Evolutionary conservation across 345 rosid genomes (phyloP).

Genomic region (Leavenworthia alabamica): DNA sequence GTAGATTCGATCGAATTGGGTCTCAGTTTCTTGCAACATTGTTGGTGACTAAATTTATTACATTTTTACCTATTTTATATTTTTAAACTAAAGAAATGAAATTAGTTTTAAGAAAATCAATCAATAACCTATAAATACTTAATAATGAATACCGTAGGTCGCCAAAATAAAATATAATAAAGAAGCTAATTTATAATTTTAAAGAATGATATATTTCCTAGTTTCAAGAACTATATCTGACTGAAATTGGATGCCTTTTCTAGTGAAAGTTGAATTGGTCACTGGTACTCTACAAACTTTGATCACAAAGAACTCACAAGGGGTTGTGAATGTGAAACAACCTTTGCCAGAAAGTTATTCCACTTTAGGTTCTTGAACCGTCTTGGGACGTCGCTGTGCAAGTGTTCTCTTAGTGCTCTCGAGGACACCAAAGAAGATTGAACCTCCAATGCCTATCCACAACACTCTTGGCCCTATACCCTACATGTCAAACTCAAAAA

Average conservation of each 20-base stretch:
- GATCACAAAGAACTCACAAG: neutral
- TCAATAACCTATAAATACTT: neutral
- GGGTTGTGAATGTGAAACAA: neutral
- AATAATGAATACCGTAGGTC: neutral
- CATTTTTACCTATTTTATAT: too few relatives aligned
- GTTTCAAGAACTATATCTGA: neutral
- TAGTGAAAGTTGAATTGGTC: neutral
- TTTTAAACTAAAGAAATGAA: too few relatives aligned
- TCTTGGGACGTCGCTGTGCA: slow-evolving; percentile 45
- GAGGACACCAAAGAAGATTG: slow-evolving; percentile 79
- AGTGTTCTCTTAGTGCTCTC: slow-evolving; percentile 76
- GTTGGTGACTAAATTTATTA: too few relatives aligned
- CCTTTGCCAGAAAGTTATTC: slow-evolving; percentile 17
- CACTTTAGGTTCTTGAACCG: slow-evolving; percentile 22
- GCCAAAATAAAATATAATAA: neutral
- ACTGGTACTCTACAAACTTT: slow-evolving; percentile 4
- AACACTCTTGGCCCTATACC: slow-evolving; percentile 82
- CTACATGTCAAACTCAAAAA: slow-evolving; percentile 36
- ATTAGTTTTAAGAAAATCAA: neutral
- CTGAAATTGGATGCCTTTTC: neutral
- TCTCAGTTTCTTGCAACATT: too few relatives aligned
- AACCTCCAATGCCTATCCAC: slow-evolving; percentile 94
- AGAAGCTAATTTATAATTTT: neutral
- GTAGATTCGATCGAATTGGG: too few relatives aligned
- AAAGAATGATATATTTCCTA: neutral